Base-by-base conservation (phyloP, 1,284 basidiomycete genomes). In the Heliocybe sulcata region DNA sequence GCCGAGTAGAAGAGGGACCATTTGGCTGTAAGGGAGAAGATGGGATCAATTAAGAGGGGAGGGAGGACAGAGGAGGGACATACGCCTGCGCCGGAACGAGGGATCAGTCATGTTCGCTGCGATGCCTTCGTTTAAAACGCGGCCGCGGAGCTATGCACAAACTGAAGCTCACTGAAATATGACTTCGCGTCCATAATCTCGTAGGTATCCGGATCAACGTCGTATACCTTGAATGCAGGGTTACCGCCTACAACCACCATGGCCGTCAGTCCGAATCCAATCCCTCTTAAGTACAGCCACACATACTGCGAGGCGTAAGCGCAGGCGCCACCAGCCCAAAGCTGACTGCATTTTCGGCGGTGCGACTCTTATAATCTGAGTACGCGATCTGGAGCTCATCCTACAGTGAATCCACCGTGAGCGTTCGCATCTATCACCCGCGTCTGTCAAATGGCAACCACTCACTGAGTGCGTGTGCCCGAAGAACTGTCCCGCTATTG, bases 311-410 rank as follows among this genome's bases (percentile, higher is more conserved):
- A 0, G 82, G 82, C 2, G 82, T 84, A 35, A 84, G 59, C 1
- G 81, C 77, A 12, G 81, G 81, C 12, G 67, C 77, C 49, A 83
- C 74, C 56, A 71, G 74, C 2, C 71, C 74, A 45, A 82, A 69
- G 51, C 73, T 76, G 27, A 77, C 71, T 2, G 82, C 82, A 38
- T 71, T 82, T 11, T 67, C 72, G 0, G 76, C 75, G 6, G 62
- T 76, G 54, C 70, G 74, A n/a, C 77, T 67, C 26, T 63, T 64
- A 57, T 77, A 82, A 63, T 83, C 72, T 0, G 77, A 77, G 60
- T 85, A 85, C 2, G 75, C 77, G 49, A 85, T 75, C 57, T 77
- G 75, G 60, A 83, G 82, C 65, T 83, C 73, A 60, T 82, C 80
- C 72, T 29, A 23, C 19, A 33, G 26, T 19, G 19, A 26, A 8